These are phyloP conservation scores for Parastagonospora nodorum DNA, from an alignment of 2,329 filamentous ascomycete species.

Conservation along the genomic window DNA sequence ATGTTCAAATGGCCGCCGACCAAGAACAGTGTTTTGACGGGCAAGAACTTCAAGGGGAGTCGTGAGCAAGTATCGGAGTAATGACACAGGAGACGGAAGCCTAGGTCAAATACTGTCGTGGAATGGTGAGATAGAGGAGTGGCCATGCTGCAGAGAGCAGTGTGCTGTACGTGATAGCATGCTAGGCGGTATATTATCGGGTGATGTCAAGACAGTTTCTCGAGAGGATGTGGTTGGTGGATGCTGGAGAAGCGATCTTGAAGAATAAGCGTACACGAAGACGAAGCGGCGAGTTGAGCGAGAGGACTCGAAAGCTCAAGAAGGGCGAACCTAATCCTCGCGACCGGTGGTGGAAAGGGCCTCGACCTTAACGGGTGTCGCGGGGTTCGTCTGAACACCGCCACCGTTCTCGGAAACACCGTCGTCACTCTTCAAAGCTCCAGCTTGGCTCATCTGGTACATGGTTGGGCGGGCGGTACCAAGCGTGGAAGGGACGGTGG, in stretches of 20 bases:
- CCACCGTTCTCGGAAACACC: constrained; percentile 34
- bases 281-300: constrained; percentile 10
- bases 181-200: constrained; percentile 14
- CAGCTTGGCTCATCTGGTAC: constrained; percentile 31
- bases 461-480: constrained; percentile 37
- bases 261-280: constrained; percentile 38
- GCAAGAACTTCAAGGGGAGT: constrained; percentile 16
- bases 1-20: constrained; percentile 18
- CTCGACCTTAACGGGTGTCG: constrained; percentile 41
- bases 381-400: constrained; percentile 40
- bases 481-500: constrained; percentile 41
- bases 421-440: constrained; percentile 35
- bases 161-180: constrained; percentile 11
- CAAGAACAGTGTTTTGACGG: constrained; percentile 27
- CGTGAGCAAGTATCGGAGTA: constrained; percentile 16
- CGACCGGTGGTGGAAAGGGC: constrained; percentile 23
- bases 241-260: constrained; percentile 34
- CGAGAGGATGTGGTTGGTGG: constrained; percentile 25
- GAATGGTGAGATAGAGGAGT: constrained; percentile 15
- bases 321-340: constrained; percentile 29
- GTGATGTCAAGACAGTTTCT: constrained; percentile 20
- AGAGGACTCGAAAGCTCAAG: constrained; percentile 3
- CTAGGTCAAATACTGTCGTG: constrained; percentile 4
- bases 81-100: constrained; percentile 12
- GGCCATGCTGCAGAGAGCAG: constrained; percentile 11